Evolutionary conservation across 306 rosid species (phyloP).

Genomic region (Cucumis hystrix): DNA sequence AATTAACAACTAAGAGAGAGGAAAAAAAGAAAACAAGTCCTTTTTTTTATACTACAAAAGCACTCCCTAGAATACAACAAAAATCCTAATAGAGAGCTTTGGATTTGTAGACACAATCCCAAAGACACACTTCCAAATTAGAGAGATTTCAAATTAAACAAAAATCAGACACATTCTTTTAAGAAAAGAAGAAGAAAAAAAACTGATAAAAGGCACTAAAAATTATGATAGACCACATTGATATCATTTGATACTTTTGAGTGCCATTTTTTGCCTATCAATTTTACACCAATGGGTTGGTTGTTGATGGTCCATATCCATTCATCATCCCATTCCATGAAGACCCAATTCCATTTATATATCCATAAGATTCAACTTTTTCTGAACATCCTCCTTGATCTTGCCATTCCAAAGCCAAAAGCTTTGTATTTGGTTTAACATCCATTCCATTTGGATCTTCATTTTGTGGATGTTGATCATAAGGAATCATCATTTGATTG

Average conservation of each 20-base stretch:
- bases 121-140: slow-evolving; percentile 25
- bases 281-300: slow-evolving; percentile 46
- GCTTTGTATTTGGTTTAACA: slow-evolving; percentile 73
- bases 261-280: background rate
- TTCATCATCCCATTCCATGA: slow-evolving; percentile 64
- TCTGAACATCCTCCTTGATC: slow-evolving; percentile 65
- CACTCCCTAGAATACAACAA: slow-evolving; percentile 32
- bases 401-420: slow-evolving; percentile 85
- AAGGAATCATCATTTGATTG: slow-evolving; percentile 36
- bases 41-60: background rate
- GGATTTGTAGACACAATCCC: slow-evolving; percentile 20
- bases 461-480: slow-evolving; percentile 25
- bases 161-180: background rate
- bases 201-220: background rate
- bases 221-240: background rate
- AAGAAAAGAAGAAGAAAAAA: background rate
- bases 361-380: slow-evolving; percentile 48
- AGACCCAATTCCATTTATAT: slow-evolving; percentile 47
- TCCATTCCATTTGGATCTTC: slow-evolving; percentile 32
- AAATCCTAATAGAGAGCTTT: slow-evolving; percentile 36
- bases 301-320: slow-evolving; percentile 56
- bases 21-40: background rate
- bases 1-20: background rate
- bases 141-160: background rate
- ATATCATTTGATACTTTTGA: background rate